These are phyloP conservation scores for Moniliella sp. DNA, from an alignment of 1,284 basidiomycete species.

Conservation along the genomic window DNA sequence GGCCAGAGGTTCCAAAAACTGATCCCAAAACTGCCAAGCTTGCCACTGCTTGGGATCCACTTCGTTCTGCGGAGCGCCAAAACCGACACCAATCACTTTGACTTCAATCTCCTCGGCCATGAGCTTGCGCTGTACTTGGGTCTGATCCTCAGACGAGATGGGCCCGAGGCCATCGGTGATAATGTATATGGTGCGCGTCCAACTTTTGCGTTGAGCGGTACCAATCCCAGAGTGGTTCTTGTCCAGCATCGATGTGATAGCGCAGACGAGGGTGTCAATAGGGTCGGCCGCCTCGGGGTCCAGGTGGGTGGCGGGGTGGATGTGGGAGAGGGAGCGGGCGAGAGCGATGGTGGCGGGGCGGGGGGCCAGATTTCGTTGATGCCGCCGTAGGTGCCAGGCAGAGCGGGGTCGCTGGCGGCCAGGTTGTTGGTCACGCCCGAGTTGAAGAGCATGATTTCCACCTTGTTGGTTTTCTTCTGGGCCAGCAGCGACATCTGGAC, in stretches of 20 bases:
- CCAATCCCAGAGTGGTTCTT: conserved; percentile 12
- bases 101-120: conserved; percentile 10
- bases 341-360: conserved; percentile 51
- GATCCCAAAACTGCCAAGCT: too few relatives aligned
- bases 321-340: conserved; percentile 50
- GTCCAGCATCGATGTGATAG: conserved; percentile 45
- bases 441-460: conserved; percentile 63
- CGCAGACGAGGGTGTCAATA: conserved; percentile 65
- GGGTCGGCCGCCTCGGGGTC: conserved; percentile 37
- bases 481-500: conserved; percentile 62
- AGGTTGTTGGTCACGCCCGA: conserved; percentile 41
- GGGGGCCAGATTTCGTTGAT: conserved; percentile 59
- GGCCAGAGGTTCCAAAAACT: too few relatives aligned
- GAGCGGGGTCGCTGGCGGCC: conserved; percentile 40
- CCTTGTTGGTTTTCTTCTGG: conserved; percentile 71
- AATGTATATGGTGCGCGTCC: conserved; percentile 22
- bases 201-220: conserved; percentile 10
- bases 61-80: too few relatives aligned
- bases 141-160: conserved; percentile 10
- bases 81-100: conserved; percentile 20
- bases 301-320: conserved; percentile 17
- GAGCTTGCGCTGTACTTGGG: conserved; percentile 9
- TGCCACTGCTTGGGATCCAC: too few relatives aligned
- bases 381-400: conserved; percentile 50
- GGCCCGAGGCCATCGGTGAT: conserved; percentile 26